Evolutionary conservation across 441 rosid species (phyloP), one percentile per base, ranked within the genome.

Genomic region (Adansonia grandidieri): DNA sequence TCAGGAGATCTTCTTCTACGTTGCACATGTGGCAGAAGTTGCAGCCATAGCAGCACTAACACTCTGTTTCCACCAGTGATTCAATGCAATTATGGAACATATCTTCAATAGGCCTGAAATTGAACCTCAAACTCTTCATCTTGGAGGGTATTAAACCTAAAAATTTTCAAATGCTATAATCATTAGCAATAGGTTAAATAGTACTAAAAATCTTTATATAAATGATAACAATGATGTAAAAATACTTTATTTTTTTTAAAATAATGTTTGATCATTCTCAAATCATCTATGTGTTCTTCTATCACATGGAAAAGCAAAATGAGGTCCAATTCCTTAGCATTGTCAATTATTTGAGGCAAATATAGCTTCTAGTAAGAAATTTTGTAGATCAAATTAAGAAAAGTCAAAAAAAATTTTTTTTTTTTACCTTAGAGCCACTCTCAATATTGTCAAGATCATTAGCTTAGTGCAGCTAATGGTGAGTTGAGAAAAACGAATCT

Each of bases 71-170:
- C n/a, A 86, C 79, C 5, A 93, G 73, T 20, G 96, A 93, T 63
- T 88, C 84, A 53, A 95, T 74, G 76, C 93, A 89, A 75, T 95
- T 95, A 62, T 92, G 94, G 15, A 95, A 91, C 98, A 93, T 95
- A 64, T 91, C 84, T 61, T 88, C 74, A n/a, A 89, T 80, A 1
- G 92, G 11, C 87, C 88, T 93, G 87, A 91, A 93, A 85, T 88
- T 74, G 75, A 92, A 64, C 37, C 97, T 96, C 32, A 93, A 87
- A 74, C 85, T 83, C 74, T 73, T 65, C 79, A 95, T 22, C 85
- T 90, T 93, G 0, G 89, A 84, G 42, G 42, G 95, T 91, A 80
- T 90, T 74, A 72, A 91, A 93, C 85, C 97, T 93, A 88, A 71
- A 74, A 77, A 57, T 24, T 14, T 9, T 2, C 22, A n/a, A 13